These are phyloP conservation scores for Monilinia polystroma DNA, from an alignment of 2,329 filamentous ascomycete genomes.

Conservation along the genomic window DNA sequence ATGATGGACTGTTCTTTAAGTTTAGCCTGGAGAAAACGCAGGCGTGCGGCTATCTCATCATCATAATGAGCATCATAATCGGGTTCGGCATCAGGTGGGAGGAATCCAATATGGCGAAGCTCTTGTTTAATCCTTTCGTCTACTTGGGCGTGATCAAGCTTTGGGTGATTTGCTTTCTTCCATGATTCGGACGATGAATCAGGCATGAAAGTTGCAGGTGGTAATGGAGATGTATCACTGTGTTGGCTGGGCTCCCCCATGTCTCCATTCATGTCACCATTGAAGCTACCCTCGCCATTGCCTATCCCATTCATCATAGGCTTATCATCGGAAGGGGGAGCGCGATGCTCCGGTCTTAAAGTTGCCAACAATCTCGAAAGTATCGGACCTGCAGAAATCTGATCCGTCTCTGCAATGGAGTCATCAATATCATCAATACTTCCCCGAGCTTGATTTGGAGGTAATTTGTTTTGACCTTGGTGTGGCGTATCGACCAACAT, in stretches of 20 bases:
- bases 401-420: slow-evolving; percentile 81
- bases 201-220: slow-evolving; percentile 75
- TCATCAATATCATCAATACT: slow-evolving; percentile 85
- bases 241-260: slow-evolving; percentile 33
- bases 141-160: slow-evolving; percentile 80
- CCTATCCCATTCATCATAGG: slow-evolving; percentile 53
- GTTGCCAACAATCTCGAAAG: slow-evolving; percentile 76
- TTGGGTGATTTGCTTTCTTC: slow-evolving; percentile 73
- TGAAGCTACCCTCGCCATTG: slow-evolving; percentile 48
- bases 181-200: slow-evolving; percentile 74
- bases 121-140: slow-evolving; percentile 92
- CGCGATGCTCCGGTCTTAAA: slow-evolving; percentile 72
- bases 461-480: slow-evolving; percentile 62
- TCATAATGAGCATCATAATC: slow-evolving; percentile 90
- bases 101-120: slow-evolving; percentile 83
- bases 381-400: slow-evolving; percentile 85
- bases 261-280: slow-evolving; percentile 47
- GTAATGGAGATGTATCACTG: slow-evolving; percentile 43
- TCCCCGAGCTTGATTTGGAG: slow-evolving; percentile 80
- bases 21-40: slow-evolving; percentile 80
- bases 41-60: slow-evolving; percentile 86
- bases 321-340: slow-evolving; percentile 55
- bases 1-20: slow-evolving; percentile 79
- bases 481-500: slow-evolving; percentile 69
- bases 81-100: slow-evolving; percentile 65